phyloP scores from a whole-genome alignment of 345 rosid species.

The Lepidium africanum region DNA sequence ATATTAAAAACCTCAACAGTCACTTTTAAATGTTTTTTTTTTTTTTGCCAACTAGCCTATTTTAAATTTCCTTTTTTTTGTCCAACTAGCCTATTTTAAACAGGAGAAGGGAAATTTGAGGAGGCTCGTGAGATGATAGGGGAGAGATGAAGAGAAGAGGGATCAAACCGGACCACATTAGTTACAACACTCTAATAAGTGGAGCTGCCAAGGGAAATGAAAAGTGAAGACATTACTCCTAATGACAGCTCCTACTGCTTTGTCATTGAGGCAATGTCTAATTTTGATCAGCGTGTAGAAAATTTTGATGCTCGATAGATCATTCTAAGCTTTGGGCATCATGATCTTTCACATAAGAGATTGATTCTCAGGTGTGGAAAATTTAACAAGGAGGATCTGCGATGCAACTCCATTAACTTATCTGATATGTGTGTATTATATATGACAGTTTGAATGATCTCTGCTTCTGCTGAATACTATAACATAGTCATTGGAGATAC shows the following conservation, averaged over 20 bases:
- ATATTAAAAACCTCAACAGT: too few species aligned
- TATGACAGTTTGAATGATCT: background rate
- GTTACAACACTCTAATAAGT: slow-evolving; percentile 83
- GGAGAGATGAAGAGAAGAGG: slow-evolving; percentile 75
- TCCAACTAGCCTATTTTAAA: too few species aligned
- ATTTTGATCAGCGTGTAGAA: background rate
- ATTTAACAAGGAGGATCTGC: background rate
- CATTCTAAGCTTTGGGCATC: background rate
- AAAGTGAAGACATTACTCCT: slow-evolving; percentile 72
- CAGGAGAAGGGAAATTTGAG: too few species aligned
- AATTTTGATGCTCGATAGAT: background rate
- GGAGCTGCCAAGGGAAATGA: slow-evolving; percentile 82
- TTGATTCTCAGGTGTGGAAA: background rate
- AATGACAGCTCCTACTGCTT: slow-evolving; percentile 63
- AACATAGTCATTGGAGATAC: background rate
- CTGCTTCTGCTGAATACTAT: background rate
- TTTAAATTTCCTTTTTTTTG: too few species aligned
- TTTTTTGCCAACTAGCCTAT: too few species aligned
- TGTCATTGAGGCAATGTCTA: slow-evolving; percentile 57
- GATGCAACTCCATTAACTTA: background rate
- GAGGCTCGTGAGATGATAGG: too few species aligned
- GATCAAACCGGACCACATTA: slow-evolving; percentile 70
- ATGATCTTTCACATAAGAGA: background rate
- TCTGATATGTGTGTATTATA: background rate
- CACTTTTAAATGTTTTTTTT: too few species aligned